Evolutionary conservation across 1,284 basidiomycete species (phyloP), one percentile per base, ranked within the genome.

Genomic region (Leucoagaricus sp.): DNA sequence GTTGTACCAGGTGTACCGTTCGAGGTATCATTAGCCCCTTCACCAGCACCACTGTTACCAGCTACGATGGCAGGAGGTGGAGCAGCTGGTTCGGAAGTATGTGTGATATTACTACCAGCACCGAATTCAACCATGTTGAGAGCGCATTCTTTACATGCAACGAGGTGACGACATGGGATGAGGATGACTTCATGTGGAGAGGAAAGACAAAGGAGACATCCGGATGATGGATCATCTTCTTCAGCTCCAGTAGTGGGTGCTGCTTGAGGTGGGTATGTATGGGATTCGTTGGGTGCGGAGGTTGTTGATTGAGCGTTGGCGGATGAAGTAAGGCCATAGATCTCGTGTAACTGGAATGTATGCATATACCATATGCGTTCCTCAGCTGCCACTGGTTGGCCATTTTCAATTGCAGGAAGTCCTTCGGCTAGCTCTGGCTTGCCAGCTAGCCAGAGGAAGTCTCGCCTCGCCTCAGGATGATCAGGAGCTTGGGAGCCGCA

Each of bases 121-220:
- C 94, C 94, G 68, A 93, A 96, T 69, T 96, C 94, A 38, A 96
- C 87, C 94, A 96, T 96, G 67, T 95, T 95, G 44, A 95, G 73
- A 0, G 93, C 93, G 64, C 93, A 96, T 46, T 95, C 93, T 63
- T 91, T 86, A 74, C 94, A 96, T 5, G 94, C 94, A 54, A 96
- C 93, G 26, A 96, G 80, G 71, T 96, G 94, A 53, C 93, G 78
- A 69, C 94, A 96, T 0, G 93, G 94, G 4, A 96, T 81, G 4
- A 96, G 82, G 2, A 96, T 91, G 33, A 96, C 94, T 69, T 95
- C 93, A 46, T 93, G 82, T 1, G 93, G 89, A 0, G 87, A 84
- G 2, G 89, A 91, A 29, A 96, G 81, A 66, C 94, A 96, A 33
- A 96, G 79, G 13, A 96, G 85, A 72, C 94, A 96, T 67, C 96